These are phyloP conservation scores for Teratosphaeria epicoccoides DNA, from an alignment of 2,329 filamentous ascomycete genomes.

Conservation along the genomic window DNA sequence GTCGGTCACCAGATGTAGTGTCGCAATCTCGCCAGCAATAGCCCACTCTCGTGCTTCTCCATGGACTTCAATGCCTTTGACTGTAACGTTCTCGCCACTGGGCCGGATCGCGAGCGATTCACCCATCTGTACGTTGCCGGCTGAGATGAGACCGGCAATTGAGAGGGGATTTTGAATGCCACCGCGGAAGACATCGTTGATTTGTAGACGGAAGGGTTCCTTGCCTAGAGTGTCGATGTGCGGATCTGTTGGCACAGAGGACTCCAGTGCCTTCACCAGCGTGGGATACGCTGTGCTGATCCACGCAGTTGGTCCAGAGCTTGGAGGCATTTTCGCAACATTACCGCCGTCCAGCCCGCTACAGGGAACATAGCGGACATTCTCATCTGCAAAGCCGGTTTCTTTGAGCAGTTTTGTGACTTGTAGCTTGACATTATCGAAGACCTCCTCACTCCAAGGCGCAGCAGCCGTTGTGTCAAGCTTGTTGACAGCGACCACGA, in stretches of 20 bases:
- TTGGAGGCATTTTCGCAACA: conserved; percentile 50
- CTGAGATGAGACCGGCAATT: conserved; percentile 74
- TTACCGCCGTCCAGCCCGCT: conserved; percentile 87
- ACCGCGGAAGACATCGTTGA: conserved; percentile 75
- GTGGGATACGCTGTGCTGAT: conserved; percentile 54
- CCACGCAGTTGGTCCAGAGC: conserved; percentile 50
- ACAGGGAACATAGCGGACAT: conserved; percentile 78
- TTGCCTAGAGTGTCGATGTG: conserved; percentile 39
- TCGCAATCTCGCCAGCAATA: conserved; percentile 81
- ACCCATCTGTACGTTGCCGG: conserved; percentile 73
- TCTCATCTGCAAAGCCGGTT: conserved; percentile 71
- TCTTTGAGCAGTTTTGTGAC: conserved; percentile 71
- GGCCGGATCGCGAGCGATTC: conserved; percentile 73
- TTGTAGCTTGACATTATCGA: conserved; percentile 74
- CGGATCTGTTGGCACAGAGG: conserved; percentile 56
- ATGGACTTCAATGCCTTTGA: conserved; percentile 74
- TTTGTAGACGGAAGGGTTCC: conserved; percentile 74
- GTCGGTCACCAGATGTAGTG: conserved; percentile 59
- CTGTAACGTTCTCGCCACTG: conserved; percentile 64
- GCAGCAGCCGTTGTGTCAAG: conserved; percentile 60
- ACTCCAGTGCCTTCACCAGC: conserved; percentile 73
- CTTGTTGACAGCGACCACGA: conserved; percentile 92
- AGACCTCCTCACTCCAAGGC: conserved; percentile 68
- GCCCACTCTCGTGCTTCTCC: conserved; percentile 70
- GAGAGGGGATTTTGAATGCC: conserved; percentile 72